These are phyloP conservation scores for Beauveria pseudobassiana DNA, from an alignment of 2,329 filamentous ascomycete species.

Conservation along the genomic window DNA sequence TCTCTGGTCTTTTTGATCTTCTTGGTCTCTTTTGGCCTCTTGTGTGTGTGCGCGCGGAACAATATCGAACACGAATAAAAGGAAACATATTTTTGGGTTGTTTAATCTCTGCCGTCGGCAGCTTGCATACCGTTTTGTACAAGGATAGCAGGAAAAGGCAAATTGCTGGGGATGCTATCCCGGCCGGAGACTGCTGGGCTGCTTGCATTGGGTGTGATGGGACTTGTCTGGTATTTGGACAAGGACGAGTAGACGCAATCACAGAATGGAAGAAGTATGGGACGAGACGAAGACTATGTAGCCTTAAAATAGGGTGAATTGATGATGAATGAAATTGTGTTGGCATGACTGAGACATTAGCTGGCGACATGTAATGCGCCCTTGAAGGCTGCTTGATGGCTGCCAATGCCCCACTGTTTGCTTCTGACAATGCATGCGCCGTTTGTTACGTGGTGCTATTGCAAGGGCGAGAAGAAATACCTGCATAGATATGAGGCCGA, in stretches of 20 bases:
- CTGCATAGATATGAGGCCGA: background rate
- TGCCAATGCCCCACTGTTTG: background rate
- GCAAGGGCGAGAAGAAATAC: background rate
- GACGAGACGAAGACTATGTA: background rate
- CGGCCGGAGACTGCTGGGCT: background rate
- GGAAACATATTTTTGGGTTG: background rate
- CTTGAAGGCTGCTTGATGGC: background rate
- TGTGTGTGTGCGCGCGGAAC: background rate
- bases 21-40: background rate
- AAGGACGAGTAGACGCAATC: background rate
- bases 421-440: background rate
- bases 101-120: background rate
- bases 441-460: background rate
- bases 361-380: background rate
- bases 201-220: conserved; percentile 1
- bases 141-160: background rate
- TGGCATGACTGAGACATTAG: background rate
- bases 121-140: conserved; percentile 1
- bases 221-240: background rate
- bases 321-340: background rate
- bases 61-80: conserved; percentile 1
- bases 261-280: background rate
- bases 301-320: conserved; percentile 7
- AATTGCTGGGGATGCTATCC: background rate
- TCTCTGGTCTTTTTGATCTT: background rate